Conservation (phyloP, 129 eudicot species). For the Flaveria sonorensis region DNA sequence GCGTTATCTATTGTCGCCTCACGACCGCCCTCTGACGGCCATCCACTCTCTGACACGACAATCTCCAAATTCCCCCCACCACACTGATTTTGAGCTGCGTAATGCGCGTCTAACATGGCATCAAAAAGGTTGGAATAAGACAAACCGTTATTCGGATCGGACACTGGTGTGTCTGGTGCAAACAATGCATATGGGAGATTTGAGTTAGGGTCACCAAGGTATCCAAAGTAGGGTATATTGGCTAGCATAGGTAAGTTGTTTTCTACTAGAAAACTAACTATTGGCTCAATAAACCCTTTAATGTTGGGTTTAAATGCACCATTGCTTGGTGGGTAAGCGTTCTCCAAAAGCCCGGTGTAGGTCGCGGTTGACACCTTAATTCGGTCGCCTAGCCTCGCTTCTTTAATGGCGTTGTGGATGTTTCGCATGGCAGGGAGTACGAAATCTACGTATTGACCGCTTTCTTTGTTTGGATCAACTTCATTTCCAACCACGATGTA, state of each 20-base stretch:
- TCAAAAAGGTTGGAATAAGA: conserved; percentile 31
- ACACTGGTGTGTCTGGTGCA: conserved; percentile 21
- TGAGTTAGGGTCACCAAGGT: conserved; percentile 17
- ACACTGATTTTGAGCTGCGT: conserved; percentile 34
- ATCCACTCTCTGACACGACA: conserved; percentile 42
- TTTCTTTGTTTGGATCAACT: conserved; percentile 31
- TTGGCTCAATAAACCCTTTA: conserved; percentile 14
- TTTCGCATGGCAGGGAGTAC: conserved; percentile 48
- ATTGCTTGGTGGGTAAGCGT: not conserved
- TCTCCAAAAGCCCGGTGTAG: conserved; percentile 15
- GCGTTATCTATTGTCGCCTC: conserved; percentile 24
- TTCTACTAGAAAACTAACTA: conserved; percentile 14
- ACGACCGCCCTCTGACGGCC: conserved; percentile 26
- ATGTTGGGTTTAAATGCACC: conserved; percentile 11
- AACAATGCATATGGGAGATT: conserved; percentile 39
- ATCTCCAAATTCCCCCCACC: conserved; percentile 31
- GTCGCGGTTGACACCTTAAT: conserved; percentile 25
- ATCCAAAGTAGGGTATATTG: conserved; percentile 34
- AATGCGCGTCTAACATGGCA: conserved; percentile 41
- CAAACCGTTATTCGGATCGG: conserved; percentile 2
- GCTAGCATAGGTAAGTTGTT: conserved; percentile 29
- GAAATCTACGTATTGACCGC: not conserved
- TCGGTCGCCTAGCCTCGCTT: conserved; percentile 27
- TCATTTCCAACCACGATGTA: conserved; percentile 68
- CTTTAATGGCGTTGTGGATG: conserved; percentile 27